Evolutionary conservation across 2,329 filamentous ascomycete genomes (phyloP).

Genomic region (Bretziella fagacearum): DNA sequence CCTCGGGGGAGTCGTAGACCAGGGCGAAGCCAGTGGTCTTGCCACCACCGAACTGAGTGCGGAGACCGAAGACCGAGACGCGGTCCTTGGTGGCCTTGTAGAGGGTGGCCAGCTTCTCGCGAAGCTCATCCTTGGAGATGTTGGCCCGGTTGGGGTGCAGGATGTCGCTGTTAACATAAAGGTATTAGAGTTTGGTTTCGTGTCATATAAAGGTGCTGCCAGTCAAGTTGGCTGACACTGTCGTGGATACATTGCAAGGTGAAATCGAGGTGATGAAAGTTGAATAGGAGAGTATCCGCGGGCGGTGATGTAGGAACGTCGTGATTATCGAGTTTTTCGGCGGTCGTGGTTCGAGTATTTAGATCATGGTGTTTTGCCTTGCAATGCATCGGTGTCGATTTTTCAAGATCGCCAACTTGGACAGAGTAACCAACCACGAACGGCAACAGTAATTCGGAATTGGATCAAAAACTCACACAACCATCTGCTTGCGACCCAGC

Average conservation of each 20-base stretch:
- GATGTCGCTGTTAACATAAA: slow-evolving; percentile 57
- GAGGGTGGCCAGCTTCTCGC: slow-evolving; percentile 78
- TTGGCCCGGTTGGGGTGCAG: slow-evolving; percentile 97
- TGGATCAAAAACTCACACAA: slow-evolving; percentile 64
- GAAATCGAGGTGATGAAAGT: too few species aligned
- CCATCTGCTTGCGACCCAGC: slow-evolving; percentile 98
- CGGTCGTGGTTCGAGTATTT: too few species aligned
- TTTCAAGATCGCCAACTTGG: too few species aligned
- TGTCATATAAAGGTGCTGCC: neutral
- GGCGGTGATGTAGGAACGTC: too few species aligned
- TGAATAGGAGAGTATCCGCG: too few species aligned
- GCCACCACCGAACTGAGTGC: slow-evolving; percentile 97
- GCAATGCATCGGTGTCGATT: too few species aligned
- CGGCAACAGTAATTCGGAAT: neutral
- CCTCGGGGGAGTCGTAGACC: slow-evolving; percentile 95
- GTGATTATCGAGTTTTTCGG: too few species aligned
- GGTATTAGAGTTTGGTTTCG: slow-evolving; percentile 15
- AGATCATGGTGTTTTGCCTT: too few species aligned
- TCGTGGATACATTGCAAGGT: too few species aligned
- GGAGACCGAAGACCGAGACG: slow-evolving; percentile 95
- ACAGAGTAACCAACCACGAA: too few species aligned
- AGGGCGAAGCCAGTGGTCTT: slow-evolving; percentile 99
- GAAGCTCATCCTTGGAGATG: slow-evolving; percentile 98
- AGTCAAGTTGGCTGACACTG: neutral
- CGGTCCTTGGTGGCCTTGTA: slow-evolving; percentile 99